Evolutionary conservation across 352 stramenopile genomes (phyloP).

Genomic region (Thraustochytrium striatum): DNA sequence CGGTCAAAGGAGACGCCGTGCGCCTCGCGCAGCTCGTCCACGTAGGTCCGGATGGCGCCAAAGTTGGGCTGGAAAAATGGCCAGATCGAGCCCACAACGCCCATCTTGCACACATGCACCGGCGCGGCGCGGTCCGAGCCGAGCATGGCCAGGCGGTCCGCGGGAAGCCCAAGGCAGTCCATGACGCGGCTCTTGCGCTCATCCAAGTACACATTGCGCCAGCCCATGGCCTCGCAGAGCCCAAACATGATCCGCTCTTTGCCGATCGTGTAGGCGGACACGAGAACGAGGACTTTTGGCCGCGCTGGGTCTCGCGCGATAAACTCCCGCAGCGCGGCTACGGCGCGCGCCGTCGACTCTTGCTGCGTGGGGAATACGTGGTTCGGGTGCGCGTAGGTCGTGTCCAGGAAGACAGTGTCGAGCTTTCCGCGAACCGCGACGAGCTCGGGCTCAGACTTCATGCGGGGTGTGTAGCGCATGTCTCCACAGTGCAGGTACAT

Average conservation of each 20-base stretch:
- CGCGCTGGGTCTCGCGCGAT: not conserved
- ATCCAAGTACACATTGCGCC: constrained; percentile 53
- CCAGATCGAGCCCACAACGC: constrained; percentile 56
- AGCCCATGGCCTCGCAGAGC: constrained; percentile 45
- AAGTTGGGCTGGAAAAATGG: constrained; percentile 60
- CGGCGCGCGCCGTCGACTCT: constrained; percentile 55
- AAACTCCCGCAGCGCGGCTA: constrained; percentile 33
- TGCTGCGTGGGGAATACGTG: constrained; percentile 59
- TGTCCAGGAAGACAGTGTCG: constrained; percentile 61
- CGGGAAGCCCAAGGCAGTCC: constrained; percentile 15
- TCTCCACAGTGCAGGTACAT: constrained; percentile 61
- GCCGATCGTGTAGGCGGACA: constrained; percentile 61
- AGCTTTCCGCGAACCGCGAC: constrained; percentile 48
- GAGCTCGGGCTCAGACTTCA: constrained; percentile 57
- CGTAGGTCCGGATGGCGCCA: constrained; percentile 53
- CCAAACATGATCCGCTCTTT: constrained; percentile 60
- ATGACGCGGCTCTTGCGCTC: constrained; percentile 57
- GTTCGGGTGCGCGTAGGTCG: constrained; percentile 61
- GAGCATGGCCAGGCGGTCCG: constrained; percentile 28
- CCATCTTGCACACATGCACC: constrained; percentile 59
- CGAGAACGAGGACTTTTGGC: constrained; percentile 55
- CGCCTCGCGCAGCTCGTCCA: constrained; percentile 29
- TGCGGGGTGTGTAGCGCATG: constrained; percentile 59
- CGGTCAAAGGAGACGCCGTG: constrained; percentile 50
- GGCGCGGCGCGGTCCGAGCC: constrained; percentile 46